Conservation (phyloP, 2,329 filamentous ascomycete species). For the Colletotrichum godetiae region DNA sequence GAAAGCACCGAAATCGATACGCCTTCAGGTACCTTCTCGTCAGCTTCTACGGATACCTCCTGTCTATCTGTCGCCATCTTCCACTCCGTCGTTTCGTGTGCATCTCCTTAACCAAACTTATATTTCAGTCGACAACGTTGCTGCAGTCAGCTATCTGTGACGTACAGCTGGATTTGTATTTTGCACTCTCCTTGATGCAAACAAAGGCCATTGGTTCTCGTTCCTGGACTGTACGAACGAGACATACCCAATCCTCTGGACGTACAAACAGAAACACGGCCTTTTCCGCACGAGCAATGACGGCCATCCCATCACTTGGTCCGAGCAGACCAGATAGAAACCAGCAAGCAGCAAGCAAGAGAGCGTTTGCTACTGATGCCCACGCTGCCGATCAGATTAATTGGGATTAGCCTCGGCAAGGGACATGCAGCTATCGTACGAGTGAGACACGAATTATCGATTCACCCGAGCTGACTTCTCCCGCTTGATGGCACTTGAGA, state of each 20-base stretch:
- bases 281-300: background rate
- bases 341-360: background rate
- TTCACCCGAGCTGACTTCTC: background rate
- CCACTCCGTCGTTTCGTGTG: background rate
- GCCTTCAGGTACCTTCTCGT: background rate
- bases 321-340: background rate
- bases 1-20: background rate
- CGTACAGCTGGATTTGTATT: background rate
- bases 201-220: background rate
- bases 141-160: background rate
- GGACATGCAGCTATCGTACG: slow-evolving; percentile 8
- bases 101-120: background rate
- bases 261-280: background rate
- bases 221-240: background rate
- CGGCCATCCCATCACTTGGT: background rate
- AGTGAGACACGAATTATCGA: slow-evolving; percentile 25
- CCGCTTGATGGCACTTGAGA: background rate
- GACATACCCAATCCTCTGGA: background rate
- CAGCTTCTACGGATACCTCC: too few species aligned
- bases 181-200: background rate
- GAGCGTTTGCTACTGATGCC: background rate
- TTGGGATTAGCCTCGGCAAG: background rate
- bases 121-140: background rate
- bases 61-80: background rate
- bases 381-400: background rate